Conservation (phyloP, 1,139 yeast species). For the Ogataea hybrid region DNA sequence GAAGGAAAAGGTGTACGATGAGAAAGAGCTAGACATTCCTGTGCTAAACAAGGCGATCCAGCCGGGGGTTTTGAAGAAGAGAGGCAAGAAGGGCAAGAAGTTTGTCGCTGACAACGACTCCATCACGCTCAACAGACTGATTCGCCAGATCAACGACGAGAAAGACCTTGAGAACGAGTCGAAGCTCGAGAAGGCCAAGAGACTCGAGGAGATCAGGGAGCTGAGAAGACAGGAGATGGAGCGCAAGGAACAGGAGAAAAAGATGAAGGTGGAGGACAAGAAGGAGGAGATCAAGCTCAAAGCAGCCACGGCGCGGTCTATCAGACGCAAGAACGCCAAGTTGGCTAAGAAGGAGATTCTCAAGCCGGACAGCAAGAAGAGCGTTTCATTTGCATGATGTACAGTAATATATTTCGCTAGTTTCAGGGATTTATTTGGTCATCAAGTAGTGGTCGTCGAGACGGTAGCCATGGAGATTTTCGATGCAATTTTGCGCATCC, state of each 20-base stretch:
- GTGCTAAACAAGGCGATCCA: conserved; percentile 74
- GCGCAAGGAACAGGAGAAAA: conserved; percentile 70
- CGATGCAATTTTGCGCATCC: conserved; percentile 32
- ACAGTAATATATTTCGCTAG: conserved; percentile 9
- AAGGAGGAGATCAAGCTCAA: conserved; percentile 73
- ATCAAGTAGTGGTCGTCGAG: conserved; percentile 25
- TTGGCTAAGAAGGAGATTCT: conserved; percentile 37
- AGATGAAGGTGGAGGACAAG: conserved; percentile 68
- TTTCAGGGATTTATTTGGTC: conserved; percentile 14
- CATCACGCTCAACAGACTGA: conserved; percentile 61
- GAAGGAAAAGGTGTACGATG: conserved; percentile 63
- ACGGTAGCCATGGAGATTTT: conserved; percentile 33
- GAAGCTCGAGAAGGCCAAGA: conserved; percentile 82
- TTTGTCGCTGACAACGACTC: conserved; percentile 75
- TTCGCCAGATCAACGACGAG: conserved; percentile 78
- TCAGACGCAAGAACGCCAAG: conserved; percentile 70
- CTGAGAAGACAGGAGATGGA: conserved; percentile 85
- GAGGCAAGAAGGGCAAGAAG: conserved; percentile 92
- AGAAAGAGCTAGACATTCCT: conserved; percentile 77
- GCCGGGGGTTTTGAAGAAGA: conserved; percentile 77
- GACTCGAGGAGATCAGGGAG: conserved; percentile 87
- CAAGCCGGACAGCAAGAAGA: conserved; percentile 34
- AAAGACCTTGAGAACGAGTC: conserved; percentile 83
- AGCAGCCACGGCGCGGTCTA: conserved; percentile 64
- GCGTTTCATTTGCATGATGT: conserved; percentile 34